These are phyloP conservation scores for Phoma sp. DNA, from an alignment of 2,329 filamentous ascomycete genomes.

Conservation along the genomic window DNA sequence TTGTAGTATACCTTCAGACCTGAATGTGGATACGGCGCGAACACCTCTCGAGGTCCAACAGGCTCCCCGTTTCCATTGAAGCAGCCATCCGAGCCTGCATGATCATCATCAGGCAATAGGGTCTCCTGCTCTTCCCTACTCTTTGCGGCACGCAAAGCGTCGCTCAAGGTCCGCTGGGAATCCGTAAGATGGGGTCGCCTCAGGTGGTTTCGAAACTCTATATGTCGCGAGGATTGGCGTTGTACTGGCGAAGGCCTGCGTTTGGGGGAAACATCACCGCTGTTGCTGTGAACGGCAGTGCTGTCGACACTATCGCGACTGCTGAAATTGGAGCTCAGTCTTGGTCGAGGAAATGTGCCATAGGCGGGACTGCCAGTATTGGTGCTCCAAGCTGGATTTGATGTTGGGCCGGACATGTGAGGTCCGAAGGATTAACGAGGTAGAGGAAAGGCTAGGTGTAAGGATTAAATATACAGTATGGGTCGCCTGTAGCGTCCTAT, in stretches of 20 bases:
- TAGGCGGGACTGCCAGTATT: slow-evolving; percentile 31
- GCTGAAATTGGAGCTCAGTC: slow-evolving; percentile 24
- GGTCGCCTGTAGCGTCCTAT: not conserved
- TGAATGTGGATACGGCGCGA: slow-evolving; percentile 63
- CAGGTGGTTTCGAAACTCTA: slow-evolving; percentile 43
- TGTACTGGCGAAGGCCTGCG: slow-evolving; percentile 21
- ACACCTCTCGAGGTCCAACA: slow-evolving; percentile 48
- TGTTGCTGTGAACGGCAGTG: slow-evolving; percentile 26
- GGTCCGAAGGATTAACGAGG: not conserved
- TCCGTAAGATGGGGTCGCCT: slow-evolving; percentile 42
- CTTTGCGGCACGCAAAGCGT: slow-evolving; percentile 50
- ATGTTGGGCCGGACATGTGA: slow-evolving; percentile 40
- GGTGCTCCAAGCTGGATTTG: slow-evolving; percentile 34
- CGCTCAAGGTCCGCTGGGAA: slow-evolving; percentile 45
- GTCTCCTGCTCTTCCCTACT: slow-evolving; percentile 59
- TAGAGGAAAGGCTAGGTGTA: not conserved
- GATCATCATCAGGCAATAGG: slow-evolving; percentile 53
- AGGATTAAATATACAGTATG: not conserved
- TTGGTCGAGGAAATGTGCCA: slow-evolving; percentile 32
- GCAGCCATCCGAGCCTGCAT: slow-evolving; percentile 56
- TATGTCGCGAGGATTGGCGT: slow-evolving; percentile 36
- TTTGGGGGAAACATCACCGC: slow-evolving; percentile 32
- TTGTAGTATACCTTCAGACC: slow-evolving; percentile 77
- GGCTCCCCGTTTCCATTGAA: slow-evolving; percentile 47
- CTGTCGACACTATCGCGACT: slow-evolving; percentile 30